Percentiles rank a stretch among this genome's conserved stretches.
Evolutionary conservation across 345 rosid species (phyloP).

Genomic region (Viola odorata): DNA sequence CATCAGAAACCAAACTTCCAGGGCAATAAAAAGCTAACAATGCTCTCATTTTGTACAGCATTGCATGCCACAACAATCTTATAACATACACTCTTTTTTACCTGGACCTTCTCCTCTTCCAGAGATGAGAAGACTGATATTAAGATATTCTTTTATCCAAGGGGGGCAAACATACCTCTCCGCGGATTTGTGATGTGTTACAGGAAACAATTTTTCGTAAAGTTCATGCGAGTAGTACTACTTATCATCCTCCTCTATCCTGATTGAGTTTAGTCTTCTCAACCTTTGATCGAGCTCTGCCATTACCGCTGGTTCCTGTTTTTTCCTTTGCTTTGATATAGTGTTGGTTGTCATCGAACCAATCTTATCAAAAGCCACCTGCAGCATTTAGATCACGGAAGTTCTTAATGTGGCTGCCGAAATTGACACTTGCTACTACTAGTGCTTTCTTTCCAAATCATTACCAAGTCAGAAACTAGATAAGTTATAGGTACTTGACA

Average conservation of each 20-base stretch:
- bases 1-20: background rate
- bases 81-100: too few relatives aligned
- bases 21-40: constrained; percentile 6
- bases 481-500: background rate
- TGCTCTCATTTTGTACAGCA: background rate
- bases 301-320: constrained; percentile 96
- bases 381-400: constrained; percentile 12
- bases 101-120: background rate
- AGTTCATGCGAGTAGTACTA: constrained; percentile 5
- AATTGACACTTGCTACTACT: background rate
- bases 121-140: background rate
- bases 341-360: constrained; percentile 94
- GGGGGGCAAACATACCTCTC: too few relatives aligned
- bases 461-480: background rate
- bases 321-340: constrained; percentile 91
- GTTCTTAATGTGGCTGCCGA: background rate
- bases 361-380: constrained; percentile 92
- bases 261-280: constrained; percentile 70
- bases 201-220: too few relatives aligned
- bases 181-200: too few relatives aligned
- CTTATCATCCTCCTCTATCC: constrained; percentile 35
- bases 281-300: constrained; percentile 94
- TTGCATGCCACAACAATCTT: background rate
- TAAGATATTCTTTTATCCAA: too few relatives aligned
- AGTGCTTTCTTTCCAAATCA: background rate